Evolutionary conservation across 768 basidiomycete genomes (phyloP).

Genomic region (Stropharia rugosoannulata): DNA sequence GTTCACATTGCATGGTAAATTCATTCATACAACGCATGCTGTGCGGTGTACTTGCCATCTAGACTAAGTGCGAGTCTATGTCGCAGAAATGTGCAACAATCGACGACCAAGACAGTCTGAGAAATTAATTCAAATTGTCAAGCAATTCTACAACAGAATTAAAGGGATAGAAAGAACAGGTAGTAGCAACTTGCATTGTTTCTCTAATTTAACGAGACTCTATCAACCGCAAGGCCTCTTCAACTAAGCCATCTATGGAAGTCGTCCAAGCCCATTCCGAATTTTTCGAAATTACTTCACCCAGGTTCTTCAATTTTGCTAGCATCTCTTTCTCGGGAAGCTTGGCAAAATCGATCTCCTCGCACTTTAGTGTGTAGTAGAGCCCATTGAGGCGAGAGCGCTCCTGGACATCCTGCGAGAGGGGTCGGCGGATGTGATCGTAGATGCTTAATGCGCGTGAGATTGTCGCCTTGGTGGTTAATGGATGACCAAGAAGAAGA

Average conservation of each 20-base stretch:
- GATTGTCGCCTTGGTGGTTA: conserved; percentile 37
- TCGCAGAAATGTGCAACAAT: too few species aligned
- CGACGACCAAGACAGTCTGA: too few species aligned
- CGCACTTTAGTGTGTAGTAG: conserved; percentile 37
- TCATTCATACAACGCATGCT: too few species aligned
- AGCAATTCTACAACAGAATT: too few species aligned
- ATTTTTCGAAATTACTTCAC: conserved; percentile 41
- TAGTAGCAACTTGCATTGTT: too few species aligned
- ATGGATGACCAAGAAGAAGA: conserved; percentile 42
- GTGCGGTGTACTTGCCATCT: too few species aligned
- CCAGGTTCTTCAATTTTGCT: conserved; percentile 37
- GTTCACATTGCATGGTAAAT: too few species aligned
- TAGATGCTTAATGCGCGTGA: conserved; percentile 43
- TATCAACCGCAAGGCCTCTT: conserved; percentile 35
- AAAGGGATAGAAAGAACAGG: too few species aligned
- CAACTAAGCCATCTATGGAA: conserved; percentile 38
- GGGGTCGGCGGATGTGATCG: conserved; percentile 49
- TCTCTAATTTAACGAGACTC: conserved; percentile 4
- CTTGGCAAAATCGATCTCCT: conserved; percentile 27
- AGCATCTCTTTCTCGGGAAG: conserved; percentile 25
- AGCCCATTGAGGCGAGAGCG: conserved; percentile 40
- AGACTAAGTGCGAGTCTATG: too few species aligned
- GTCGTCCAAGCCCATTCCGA: conserved; percentile 67
- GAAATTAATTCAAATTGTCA: too few species aligned
- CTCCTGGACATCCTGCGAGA: conserved; percentile 36